These are phyloP conservation scores for Apiospora saccharicola DNA, from an alignment of 2,329 filamentous ascomycete species.

Conservation along the genomic window DNA sequence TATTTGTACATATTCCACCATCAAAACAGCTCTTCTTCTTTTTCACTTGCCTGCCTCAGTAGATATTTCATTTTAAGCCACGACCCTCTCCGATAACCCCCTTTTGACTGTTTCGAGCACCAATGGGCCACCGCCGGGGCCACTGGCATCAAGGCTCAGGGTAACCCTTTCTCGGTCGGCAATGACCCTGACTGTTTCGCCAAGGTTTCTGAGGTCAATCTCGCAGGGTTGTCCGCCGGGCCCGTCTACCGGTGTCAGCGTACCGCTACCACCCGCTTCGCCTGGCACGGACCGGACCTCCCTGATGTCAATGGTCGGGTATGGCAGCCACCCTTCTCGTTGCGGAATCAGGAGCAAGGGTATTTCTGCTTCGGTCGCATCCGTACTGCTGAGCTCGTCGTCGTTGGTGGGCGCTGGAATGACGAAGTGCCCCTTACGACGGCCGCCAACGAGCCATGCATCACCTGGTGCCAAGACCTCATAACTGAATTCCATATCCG, in stretches of 20 bases:
- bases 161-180: slow-evolving; percentile 76
- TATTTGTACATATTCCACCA: not conserved
- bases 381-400: slow-evolving; percentile 46
- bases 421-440: slow-evolving; percentile 79
- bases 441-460: slow-evolving; percentile 85
- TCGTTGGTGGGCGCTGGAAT: slow-evolving; percentile 51
- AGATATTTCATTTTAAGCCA: not conserved
- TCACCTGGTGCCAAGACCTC: slow-evolving; percentile 79
- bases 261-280: slow-evolving; percentile 29
- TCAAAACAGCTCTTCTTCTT: too few species aligned
- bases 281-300: slow-evolving; percentile 53
- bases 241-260: slow-evolving; percentile 28
- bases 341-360: slow-evolving; percentile 82
- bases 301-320: slow-evolving; percentile 81
- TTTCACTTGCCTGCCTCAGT: not conserved
- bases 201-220: slow-evolving; percentile 80
- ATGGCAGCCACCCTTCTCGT: slow-evolving; percentile 76
- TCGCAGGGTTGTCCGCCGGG: slow-evolving; percentile 65
- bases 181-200: slow-evolving; percentile 78
- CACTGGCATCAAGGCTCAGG: slow-evolving; percentile 73
- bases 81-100: slow-evolving; percentile 26
- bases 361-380: slow-evolving; percentile 63
- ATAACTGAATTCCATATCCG: slow-evolving; percentile 78
- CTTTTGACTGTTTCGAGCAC: slow-evolving; percentile 58
- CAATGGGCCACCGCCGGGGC: slow-evolving; percentile 69